Evolutionary conservation across 2,329 filamentous ascomycete genomes (phyloP).

Genomic region (Fusarium sp.): DNA sequence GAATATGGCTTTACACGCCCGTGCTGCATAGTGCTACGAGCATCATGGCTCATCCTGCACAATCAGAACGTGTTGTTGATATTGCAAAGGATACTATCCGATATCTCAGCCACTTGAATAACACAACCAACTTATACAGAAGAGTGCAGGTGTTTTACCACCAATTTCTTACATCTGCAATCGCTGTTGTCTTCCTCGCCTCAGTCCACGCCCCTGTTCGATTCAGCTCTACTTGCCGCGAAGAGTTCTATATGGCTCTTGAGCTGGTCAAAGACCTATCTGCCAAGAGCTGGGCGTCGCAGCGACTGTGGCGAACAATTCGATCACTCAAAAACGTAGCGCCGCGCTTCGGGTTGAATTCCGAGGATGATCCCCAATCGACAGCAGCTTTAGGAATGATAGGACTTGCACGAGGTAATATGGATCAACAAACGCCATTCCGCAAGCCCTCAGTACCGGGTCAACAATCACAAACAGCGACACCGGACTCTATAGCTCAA

Average conservation of each 20-base stretch:
- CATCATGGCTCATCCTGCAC: slow-evolving; percentile 80
- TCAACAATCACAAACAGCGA: slow-evolving; percentile 41
- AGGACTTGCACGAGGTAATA: slow-evolving; percentile 61
- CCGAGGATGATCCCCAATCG: slow-evolving; percentile 64
- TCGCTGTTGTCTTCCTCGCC: slow-evolving; percentile 82
- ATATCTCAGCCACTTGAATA: slow-evolving; percentile 78
- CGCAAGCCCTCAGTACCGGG: slow-evolving; percentile 49
- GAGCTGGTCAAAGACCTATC: slow-evolving; percentile 81
- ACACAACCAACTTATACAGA: slow-evolving; percentile 78
- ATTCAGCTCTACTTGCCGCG: slow-evolving; percentile 76
- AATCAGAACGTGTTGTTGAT: slow-evolving; percentile 80
- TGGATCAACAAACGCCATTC: slow-evolving; percentile 50
- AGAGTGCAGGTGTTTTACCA: slow-evolving; percentile 83
- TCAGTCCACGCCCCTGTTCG: slow-evolving; percentile 80
- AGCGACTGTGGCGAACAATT: slow-evolving; percentile 80
- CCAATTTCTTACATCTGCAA: slow-evolving; percentile 81
- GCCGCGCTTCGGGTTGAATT: slow-evolving; percentile 73
- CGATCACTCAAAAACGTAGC: slow-evolving; percentile 78
- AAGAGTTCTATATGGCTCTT: slow-evolving; percentile 84
- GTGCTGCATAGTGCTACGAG: slow-evolving; percentile 86
- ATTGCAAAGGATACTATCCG: slow-evolving; percentile 83
- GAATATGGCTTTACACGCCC: slow-evolving; percentile 89
- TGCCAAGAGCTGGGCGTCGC: slow-evolving; percentile 77
- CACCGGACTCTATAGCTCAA: slow-evolving; percentile 48
- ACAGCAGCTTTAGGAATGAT: slow-evolving; percentile 69